A percentile compares a stretch with the other conserved stretches of the same genome.
phyloP scores from a whole-genome alignment of 768 basidiomycete genomes.

The Daedaleopsis nitida region DNA sequence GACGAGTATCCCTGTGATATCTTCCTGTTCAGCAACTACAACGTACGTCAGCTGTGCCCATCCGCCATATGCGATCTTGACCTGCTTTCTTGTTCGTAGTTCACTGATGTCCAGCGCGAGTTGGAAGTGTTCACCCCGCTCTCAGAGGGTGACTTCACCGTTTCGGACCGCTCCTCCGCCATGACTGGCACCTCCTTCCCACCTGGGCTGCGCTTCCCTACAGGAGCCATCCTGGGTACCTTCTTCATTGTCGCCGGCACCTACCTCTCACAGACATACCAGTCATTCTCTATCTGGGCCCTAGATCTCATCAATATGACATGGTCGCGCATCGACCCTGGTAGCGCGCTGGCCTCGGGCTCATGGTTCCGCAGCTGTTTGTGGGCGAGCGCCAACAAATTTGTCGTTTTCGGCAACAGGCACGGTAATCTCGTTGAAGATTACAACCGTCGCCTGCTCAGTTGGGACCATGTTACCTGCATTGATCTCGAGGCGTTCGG shows the following conservation, averaged over 20 bases:
- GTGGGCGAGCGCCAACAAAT: slow-evolving; percentile 83
- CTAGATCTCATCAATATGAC: slow-evolving; percentile 82
- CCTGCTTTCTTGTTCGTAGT: slow-evolving; percentile 44
- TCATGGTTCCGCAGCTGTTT: slow-evolving; percentile 95
- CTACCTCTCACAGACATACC: slow-evolving; percentile 91
- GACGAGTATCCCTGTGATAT: slow-evolving; percentile 84
- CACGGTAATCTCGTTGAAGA: slow-evolving; percentile 88
- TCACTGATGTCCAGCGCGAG: slow-evolving; percentile 94
- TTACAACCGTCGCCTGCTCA: slow-evolving; percentile 86
- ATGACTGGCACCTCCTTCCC: slow-evolving; percentile 87
- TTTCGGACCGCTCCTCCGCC: slow-evolving; percentile 75
- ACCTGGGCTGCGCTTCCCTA: slow-evolving; percentile 94
- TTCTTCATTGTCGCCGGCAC: slow-evolving; percentile 95
- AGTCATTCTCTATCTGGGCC: slow-evolving; percentile 96
- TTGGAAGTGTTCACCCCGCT: slow-evolving; percentile 88
- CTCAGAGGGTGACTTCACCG: slow-evolving; percentile 72
- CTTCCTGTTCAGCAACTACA: slow-evolving; percentile 94
- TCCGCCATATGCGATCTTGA: slow-evolving; percentile 1
- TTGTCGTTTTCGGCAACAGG: slow-evolving; percentile 89
- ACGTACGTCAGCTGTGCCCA: slow-evolving; percentile 51
- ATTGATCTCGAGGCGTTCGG: slow-evolving; percentile 94
- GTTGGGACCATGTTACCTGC: slow-evolving; percentile 90
- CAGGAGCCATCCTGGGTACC: slow-evolving; percentile 87
- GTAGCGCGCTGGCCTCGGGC: slow-evolving; percentile 80
- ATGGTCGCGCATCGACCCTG: slow-evolving; percentile 89